Conservation (phyloP, 208 protist genomes). For the Vickermania ingenoplastis region DNA sequence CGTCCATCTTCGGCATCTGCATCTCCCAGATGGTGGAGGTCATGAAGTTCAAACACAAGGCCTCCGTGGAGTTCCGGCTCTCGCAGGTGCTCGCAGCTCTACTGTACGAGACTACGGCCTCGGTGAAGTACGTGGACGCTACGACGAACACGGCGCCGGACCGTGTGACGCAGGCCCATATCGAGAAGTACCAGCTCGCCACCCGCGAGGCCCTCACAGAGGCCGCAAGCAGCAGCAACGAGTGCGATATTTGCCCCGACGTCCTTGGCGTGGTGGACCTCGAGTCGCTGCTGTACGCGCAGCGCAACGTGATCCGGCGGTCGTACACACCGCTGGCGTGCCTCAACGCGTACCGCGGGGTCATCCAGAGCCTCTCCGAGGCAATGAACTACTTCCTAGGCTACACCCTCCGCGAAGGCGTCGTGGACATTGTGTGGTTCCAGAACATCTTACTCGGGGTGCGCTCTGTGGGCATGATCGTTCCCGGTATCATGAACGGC, state of each 20-base stretch:
- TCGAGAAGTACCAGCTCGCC: background rate
- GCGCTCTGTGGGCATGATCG: slow-evolving; percentile 1
- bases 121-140: background rate
- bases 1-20: background rate
- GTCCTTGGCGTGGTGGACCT: slow-evolving; percentile 7
- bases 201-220: background rate
- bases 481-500: background rate
- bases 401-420: slow-evolving; percentile 2
- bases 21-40: background rate
- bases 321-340: background rate
- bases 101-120: background rate
- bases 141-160: background rate
- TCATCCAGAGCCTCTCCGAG: background rate
- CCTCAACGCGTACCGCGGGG: background rate
- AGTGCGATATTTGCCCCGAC: background rate
- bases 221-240: background rate
- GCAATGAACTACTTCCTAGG: slow-evolving; percentile 3
- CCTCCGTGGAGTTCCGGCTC: background rate
- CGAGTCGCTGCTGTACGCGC: slow-evolving; percentile 37
- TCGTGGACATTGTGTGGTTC: slow-evolving; percentile 5
- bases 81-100: background rate
- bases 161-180: background rate
- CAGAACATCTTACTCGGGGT: slow-evolving; percentile 1
- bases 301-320: slow-evolving; percentile 21
- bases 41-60: background rate